Evolutionary conservation across 768 basidiomycete genomes (phyloP), one percentile per base, ranked within the genome.

Genomic region (Tricholoma saponaceum): DNA sequence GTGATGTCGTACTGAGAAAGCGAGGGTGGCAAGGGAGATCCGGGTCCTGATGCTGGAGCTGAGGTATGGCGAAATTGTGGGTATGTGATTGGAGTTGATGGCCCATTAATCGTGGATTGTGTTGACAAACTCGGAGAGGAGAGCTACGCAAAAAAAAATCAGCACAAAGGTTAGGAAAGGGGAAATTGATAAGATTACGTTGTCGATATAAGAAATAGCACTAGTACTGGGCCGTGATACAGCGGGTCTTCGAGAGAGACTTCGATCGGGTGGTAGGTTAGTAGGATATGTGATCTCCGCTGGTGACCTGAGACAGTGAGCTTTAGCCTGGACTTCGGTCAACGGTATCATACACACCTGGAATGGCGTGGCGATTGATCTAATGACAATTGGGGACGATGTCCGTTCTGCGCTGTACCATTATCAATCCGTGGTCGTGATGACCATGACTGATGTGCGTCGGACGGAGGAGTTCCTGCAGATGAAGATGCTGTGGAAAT

Each of bases 121-220:
- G 72, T 70, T 62, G 70, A 53, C 60, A 63, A 64, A 60, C 73
- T 69, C 41, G 72, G 73, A 56, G 76, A 68, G 56, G 68, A 63
- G 68, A 68, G 71, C 79, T 72, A 47, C 60, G 46, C 46, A 18
- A 47, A 59, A 18, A 47, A 59, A 54, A 37, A 53, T 64, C 52
- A 63, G 26, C 16, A 58, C 23, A 30, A n/a, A 39, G 26, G 35
- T 26, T n/a, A 52, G 26, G 32, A 54, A 46, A 52, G 33, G 6
- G 33, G 47, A 54, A 18, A 14, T n/a, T n/a, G n/a, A 20, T 4
- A 16, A 43, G 22, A 20, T 67, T 67, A 85, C 84, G 60, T 74
- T 78, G 67, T 83, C 81, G 58, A 75, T 76, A 61, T 76, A 73
- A n/a, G 76, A 75, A 59, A 82, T 72, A 16, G 79, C 79, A 32